Evolutionary conservation across 148 eudicot genomes (phyloP).

Genomic region (Tetragonia tetragonoides): DNA sequence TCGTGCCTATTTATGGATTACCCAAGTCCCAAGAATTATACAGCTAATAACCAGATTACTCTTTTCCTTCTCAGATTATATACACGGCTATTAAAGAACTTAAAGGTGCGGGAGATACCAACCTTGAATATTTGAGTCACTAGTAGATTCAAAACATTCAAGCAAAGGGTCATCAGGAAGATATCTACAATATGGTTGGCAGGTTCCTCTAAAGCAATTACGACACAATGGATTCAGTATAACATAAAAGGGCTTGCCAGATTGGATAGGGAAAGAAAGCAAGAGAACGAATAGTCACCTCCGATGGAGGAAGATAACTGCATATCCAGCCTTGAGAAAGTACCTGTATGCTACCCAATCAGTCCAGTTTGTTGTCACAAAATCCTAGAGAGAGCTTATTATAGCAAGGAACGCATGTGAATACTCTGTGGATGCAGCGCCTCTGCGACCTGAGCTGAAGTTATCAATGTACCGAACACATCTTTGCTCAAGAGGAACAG

Average conservation of each 20-base stretch:
- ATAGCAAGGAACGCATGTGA: neutral
- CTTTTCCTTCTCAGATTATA: no score
- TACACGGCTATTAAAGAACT: neutral
- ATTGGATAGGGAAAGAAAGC: constrained; percentile 5
- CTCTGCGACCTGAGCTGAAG: constrained; percentile 98
- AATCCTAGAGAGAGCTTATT: neutral
- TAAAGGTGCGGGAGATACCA: constrained; percentile 14
- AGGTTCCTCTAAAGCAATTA: constrained; percentile 67
- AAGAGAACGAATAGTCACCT: constrained; percentile 41
- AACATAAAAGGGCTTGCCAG: constrained; percentile 10
- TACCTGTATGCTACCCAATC: constrained; percentile 47
- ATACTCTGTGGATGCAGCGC: constrained; percentile 98
- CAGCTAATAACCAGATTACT: no score
- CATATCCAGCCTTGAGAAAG: constrained; percentile 84
- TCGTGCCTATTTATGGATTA: no score
- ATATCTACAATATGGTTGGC: constrained; percentile 89
- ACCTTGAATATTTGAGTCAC: constrained; percentile 61
- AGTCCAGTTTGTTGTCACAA: constrained; percentile 11
- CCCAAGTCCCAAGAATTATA: no score
- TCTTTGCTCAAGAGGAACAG: constrained; percentile 92
- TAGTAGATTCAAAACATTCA: constrained; percentile 63
- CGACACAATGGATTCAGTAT: constrained; percentile 13
- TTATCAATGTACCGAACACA: constrained; percentile 98
- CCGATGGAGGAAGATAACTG: constrained; percentile 78
- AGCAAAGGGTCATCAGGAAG: constrained; percentile 93